These are phyloP conservation scores for sorghum (Sorghum bicolor) DNA, from an alignment of 176 grass and related monocot species.

Conservation along the genomic window DNA sequence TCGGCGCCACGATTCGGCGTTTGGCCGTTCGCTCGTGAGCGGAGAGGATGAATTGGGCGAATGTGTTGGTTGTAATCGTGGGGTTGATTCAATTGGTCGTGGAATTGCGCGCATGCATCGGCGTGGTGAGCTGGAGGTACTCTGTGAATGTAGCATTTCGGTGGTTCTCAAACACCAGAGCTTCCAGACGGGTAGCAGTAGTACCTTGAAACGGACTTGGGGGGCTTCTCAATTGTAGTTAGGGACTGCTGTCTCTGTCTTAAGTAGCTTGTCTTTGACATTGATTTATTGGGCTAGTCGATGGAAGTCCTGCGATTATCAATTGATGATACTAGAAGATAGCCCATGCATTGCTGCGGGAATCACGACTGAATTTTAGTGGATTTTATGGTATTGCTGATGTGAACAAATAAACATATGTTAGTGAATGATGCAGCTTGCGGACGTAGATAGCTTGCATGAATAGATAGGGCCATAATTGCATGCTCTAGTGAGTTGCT, in stretches of 20 bases:
- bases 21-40: background rate
- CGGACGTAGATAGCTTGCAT: background rate
- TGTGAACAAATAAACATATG: background rate
- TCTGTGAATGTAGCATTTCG: constrained; percentile 17
- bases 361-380: background rate
- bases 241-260: background rate
- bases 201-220: background rate
- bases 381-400: background rate
- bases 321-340: background rate
- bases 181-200: background rate
- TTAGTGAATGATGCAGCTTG: background rate
- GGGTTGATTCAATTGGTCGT: background rate
- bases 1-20: background rate
- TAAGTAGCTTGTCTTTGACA: background rate
- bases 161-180: background rate
- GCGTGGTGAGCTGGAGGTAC: background rate
- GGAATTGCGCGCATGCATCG: background rate
- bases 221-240: background rate
- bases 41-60: background rate
- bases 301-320: background rate
- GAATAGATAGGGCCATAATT: background rate
- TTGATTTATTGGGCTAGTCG: background rate
- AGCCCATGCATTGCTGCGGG: background rate
- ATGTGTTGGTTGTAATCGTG: background rate
- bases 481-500: background rate